These are phyloP conservation scores for Symbiodinium natans DNA, from an alignment of 73 alveolate genomes.

Conservation along the genomic window DNA sequence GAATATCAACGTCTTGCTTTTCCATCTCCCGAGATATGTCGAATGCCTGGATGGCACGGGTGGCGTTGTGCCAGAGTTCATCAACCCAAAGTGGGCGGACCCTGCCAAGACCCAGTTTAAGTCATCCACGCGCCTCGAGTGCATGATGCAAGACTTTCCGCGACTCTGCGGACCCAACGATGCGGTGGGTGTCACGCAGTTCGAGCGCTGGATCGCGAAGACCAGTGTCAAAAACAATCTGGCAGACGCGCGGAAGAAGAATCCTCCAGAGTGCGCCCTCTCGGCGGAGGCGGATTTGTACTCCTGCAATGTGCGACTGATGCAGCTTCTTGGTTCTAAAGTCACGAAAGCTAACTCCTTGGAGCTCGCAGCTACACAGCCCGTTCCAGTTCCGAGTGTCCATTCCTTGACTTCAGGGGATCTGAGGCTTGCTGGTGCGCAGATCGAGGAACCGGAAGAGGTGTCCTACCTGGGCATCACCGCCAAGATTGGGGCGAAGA, in stretches of 20 bases:
- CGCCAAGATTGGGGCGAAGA: conserved; percentile 34
- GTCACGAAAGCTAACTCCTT: too few relatives aligned
- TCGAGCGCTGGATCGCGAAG: conserved; percentile 98
- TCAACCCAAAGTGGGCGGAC: conserved; percentile 98
- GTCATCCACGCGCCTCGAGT: conserved; percentile 99
- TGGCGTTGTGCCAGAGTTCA: conserved; percentile 99
- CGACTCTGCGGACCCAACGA: conserved; percentile 96
- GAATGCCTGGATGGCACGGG: conserved; percentile 96
- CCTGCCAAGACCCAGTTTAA: conserved; percentile 97
- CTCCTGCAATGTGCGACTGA: conserved; percentile 61
- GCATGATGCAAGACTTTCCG: conserved; percentile 99
- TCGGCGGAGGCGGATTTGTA: conserved; percentile 59
- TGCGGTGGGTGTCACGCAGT: conserved; percentile 97
- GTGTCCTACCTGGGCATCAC: conserved; percentile 31
- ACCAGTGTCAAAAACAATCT: conserved; percentile 99
- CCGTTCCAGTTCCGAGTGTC: too few relatives aligned
- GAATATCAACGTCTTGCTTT: conserved; percentile 97
- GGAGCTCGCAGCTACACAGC: too few relatives aligned
- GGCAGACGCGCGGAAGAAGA: conserved; percentile 63
- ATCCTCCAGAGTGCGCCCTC: conserved; percentile 57
- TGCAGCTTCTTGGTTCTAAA: background rate
- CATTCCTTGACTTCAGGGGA: background rate
- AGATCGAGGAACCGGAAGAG: conserved; percentile 6
- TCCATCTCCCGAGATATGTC: conserved; percentile 96
- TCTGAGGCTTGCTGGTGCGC: conserved; percentile 46